Evolutionary conservation across 306 rosid species (phyloP), one percentile per base, ranked within the genome.

Genomic region (Cucurbita ficifolia): DNA sequence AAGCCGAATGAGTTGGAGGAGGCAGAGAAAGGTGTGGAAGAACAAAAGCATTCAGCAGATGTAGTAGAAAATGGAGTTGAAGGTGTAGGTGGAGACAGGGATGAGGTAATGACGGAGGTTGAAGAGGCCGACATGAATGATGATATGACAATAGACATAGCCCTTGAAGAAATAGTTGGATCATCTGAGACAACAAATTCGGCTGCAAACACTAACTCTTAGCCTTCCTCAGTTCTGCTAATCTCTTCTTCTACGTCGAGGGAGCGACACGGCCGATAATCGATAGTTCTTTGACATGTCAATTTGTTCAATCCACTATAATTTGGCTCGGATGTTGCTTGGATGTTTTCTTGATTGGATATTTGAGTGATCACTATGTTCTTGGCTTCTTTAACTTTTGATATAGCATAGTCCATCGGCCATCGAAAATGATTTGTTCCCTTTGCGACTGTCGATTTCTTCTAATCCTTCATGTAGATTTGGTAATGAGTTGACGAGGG

Each of bases 81-180:
- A 65, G 72, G 89, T 75, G 35, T 24, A 61, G 83, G n/a, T 17
- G 87, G 81, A 53, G 88, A 86, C 76, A 75, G 73, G 67, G 94
- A 90, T 77, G 92, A 86, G 82, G 89, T 86, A 35, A 88, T 88
- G 98, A 75, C 85, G 4, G 96, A 90, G 81, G 87, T 79, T 49
- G 82, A 80, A 72, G 87, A 79, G 48, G 90, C 86, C 51, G 93
- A 88, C 72, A 63, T 63, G 7, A 63, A 78, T 22, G 89, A 93
- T 46, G 90, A 86, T 42, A 90, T 88, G 98, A 83, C 91, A 75
- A 72, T 84, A 45, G 98, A 89, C 76, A 90, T 74, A 85, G 76
- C 85, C 55, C 80, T 77, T 76, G 89, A 83, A 75, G 90, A 79
- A 38, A 52, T 82, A 21, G 85, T 81, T 42, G 90, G 87, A 80